A percentile compares a stretch with the other conserved stretches of the same genome.
phyloP scores from a whole-genome alignment of 1,284 basidiomycete genomes.

The Cutaneotrichosporon cavernicola region DNA sequence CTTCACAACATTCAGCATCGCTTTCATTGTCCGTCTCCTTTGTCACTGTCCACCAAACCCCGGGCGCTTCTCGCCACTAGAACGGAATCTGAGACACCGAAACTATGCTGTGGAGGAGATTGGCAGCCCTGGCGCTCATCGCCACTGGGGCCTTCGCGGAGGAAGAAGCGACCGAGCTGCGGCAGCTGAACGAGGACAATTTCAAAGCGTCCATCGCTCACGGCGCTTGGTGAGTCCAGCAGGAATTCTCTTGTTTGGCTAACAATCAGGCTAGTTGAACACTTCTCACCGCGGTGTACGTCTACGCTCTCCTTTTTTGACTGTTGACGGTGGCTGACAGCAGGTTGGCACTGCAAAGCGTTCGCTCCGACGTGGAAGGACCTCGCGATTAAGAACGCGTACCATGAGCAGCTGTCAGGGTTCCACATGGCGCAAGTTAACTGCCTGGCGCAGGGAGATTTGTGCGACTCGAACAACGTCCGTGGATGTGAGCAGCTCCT shows the following conservation, averaged over 20 bases:
- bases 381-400: slow-evolving; percentile 61
- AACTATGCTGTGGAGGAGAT: slow-evolving; percentile 2
- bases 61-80: background rate
- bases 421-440: slow-evolving; percentile 81
- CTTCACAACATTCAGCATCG: background rate
- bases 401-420: slow-evolving; percentile 58
- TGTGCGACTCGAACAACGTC: slow-evolving; percentile 70
- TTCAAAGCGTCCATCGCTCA: slow-evolving; percentile 61
- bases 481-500: slow-evolving; percentile 57
- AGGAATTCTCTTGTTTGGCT: slow-evolving; percentile 4
- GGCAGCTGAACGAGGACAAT: slow-evolving; percentile 63
- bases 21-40: too few species aligned
- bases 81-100: background rate
- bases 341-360: slow-evolving; percentile 51
- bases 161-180: slow-evolving; percentile 26
- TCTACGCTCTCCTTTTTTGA: background rate
- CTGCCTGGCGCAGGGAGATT: slow-evolving; percentile 77
- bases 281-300: slow-evolving; percentile 53
- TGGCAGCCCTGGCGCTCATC: background rate
- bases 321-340: background rate
- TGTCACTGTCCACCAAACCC: background rate
- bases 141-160: slow-evolving; percentile 11
- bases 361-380: slow-evolving; percentile 75
- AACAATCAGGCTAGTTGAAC: slow-evolving; percentile 51
- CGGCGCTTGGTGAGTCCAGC: slow-evolving; percentile 65